Evolutionary conservation across 2,329 filamentous ascomycete species (phyloP).

Genomic region (Beauveria sp.): DNA sequence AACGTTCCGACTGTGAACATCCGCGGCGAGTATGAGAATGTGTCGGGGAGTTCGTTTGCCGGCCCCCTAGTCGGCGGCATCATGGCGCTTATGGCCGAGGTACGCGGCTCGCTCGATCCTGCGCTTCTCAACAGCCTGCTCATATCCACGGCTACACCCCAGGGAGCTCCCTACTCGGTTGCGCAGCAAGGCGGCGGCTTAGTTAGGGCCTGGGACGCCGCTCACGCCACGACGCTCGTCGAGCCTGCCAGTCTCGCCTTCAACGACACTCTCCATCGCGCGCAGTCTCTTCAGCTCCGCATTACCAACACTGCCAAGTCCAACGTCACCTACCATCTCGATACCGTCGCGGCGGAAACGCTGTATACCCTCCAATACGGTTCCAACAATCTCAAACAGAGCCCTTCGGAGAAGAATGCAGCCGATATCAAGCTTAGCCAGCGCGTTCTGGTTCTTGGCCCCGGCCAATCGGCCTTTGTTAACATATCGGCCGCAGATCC

Average conservation of each 20-base stretch:
- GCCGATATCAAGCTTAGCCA: not conserved
- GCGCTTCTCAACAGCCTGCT: too few relatives aligned
- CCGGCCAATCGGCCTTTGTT: not conserved
- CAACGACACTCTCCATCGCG: not conserved
- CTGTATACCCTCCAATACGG: not conserved
- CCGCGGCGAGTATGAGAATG: too few relatives aligned
- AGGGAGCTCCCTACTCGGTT: too few relatives aligned
- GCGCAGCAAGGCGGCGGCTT: too few relatives aligned
- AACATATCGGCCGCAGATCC: not conserved
- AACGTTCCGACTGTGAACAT: too few relatives aligned
- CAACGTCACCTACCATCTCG: not conserved
- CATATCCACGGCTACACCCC: too few relatives aligned
- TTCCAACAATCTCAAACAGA: not conserved
- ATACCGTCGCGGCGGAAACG: not conserved
- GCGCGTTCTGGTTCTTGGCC: not conserved
- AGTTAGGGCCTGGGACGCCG: not conserved
- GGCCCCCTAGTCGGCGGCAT: too few relatives aligned
- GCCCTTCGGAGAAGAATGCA: not conserved
- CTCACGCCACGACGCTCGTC: not conserved
- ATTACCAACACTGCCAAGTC: not conserved
- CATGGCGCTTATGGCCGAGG: too few relatives aligned
- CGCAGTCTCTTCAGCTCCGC: not conserved
- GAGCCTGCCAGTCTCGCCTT: not conserved
- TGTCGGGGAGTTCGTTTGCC: too few relatives aligned
- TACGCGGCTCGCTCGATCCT: too few relatives aligned